A percentile compares a stretch with the other conserved stretches of the same genome.
Evolutionary conservation across 805 yeast genomes (phyloP).

Genomic region (Candida dajiaensis): DNA sequence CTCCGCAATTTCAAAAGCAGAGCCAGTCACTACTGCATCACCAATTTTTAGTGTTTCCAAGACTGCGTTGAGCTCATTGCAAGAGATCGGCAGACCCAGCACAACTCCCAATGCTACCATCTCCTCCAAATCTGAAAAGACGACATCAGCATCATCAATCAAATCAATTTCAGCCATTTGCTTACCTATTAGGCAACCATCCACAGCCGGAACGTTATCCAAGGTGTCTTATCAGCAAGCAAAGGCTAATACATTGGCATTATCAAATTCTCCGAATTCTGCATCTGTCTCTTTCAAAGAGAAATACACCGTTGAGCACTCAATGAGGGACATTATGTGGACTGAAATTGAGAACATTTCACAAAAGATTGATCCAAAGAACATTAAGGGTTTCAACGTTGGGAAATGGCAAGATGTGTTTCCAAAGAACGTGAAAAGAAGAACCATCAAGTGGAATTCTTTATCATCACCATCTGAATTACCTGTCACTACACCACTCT

Average conservation of each 20-base stretch:
- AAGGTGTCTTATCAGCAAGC: constrained; percentile 1
- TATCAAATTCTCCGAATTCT: constrained; percentile 9
- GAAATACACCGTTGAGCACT: constrained; percentile 16
- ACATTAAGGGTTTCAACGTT: constrained; percentile 51
- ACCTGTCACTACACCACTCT: constrained; percentile 74
- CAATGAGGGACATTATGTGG: constrained; percentile 36
- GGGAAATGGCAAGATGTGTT: constrained; percentile 92
- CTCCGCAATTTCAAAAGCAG: constrained; percentile 19
- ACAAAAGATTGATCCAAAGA: constrained; percentile 47
- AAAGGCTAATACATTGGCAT: neutral
- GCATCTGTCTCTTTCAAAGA: constrained; percentile 1
- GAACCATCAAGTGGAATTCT: constrained; percentile 86
- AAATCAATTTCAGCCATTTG: neutral
- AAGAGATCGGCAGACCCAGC: constrained; percentile 12
- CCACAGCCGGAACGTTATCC: constrained; percentile 2
- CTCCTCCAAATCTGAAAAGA: neutral
- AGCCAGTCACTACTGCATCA: constrained; percentile 10
- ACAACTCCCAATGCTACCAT: neutral
- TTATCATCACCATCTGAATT: constrained; percentile 89
- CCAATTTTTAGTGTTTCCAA: constrained; percentile 19
- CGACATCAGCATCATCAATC: neutral
- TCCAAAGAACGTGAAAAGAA: constrained; percentile 62
- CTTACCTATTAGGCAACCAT: neutral
- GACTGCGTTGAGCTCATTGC: constrained; percentile 15
- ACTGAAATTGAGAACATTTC: constrained; percentile 75